These are phyloP conservation scores for Penicillium salamii DNA, from an alignment of 495 filamentous ascomycete genomes.

Conservation along the genomic window DNA sequence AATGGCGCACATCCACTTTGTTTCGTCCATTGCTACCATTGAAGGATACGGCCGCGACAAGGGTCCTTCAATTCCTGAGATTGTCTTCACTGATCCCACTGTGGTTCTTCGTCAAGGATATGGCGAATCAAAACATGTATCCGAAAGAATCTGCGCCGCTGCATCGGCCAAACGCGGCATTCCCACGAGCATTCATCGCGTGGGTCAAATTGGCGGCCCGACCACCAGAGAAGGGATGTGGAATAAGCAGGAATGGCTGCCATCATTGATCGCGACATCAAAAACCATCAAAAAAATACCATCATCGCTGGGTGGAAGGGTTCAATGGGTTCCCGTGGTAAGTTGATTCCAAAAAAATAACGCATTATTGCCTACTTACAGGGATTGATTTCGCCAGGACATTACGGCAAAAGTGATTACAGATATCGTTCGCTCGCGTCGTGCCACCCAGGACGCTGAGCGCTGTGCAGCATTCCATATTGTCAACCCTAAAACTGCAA, in stretches of 20 bases:
- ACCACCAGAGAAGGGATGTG: slow-evolving; percentile 23
- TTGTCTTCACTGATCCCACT: slow-evolving; percentile 37
- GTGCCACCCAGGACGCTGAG: not conserved
- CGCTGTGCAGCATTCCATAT: not conserved
- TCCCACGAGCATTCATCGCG: slow-evolving; percentile 45
- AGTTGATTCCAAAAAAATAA: not conserved
- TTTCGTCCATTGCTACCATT: slow-evolving; percentile 47
- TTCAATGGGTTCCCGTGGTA: slow-evolving; percentile 18
- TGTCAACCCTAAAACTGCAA: not conserved
- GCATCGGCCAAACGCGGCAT: slow-evolving; percentile 37
- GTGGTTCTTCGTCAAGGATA: slow-evolving; percentile 4
- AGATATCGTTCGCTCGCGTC: not conserved
- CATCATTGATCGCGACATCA: slow-evolving; percentile 26
- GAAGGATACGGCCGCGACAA: slow-evolving; percentile 25
- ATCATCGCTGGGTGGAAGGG: not conserved
- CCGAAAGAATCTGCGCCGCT: slow-evolving; percentile 47
- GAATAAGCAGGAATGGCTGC: slow-evolving; percentile 38
- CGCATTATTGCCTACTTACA: not conserved
- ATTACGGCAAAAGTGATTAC: not conserved
- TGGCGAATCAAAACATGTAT: slow-evolving; percentile 50
- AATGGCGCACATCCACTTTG: slow-evolving; percentile 46
- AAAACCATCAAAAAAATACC: slow-evolving; percentile 5
- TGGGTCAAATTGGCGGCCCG: slow-evolving; percentile 59
- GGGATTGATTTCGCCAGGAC: not conserved
- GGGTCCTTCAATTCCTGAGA: slow-evolving; percentile 39